Conservation (phyloP, 805 yeast species). For the Yamadazyma philogaea region DNA sequence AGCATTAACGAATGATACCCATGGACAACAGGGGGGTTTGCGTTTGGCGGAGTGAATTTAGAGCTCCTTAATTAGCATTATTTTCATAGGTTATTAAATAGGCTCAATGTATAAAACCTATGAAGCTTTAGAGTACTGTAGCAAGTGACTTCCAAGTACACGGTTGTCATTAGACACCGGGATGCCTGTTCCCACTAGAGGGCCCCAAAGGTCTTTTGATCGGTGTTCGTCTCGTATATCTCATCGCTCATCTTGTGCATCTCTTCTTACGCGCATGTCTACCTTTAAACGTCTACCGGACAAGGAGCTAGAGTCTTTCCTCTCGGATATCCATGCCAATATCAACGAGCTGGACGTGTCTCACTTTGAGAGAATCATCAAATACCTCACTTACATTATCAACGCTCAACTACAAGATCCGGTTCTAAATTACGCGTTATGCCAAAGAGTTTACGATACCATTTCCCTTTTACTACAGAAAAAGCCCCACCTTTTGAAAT, state of each 20-base stretch:
- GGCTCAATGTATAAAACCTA: background rate
- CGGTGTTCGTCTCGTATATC: too few relatives aligned
- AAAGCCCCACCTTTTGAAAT: constrained; percentile 23
- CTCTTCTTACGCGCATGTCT: background rate
- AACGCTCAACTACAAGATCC: constrained; percentile 6
- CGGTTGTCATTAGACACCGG: background rate
- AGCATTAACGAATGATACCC: background rate
- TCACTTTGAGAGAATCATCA: constrained; percentile 33
- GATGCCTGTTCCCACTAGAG: too few relatives aligned
- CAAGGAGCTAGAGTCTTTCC: constrained; percentile 29
- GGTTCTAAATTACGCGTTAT: constrained; percentile 11
- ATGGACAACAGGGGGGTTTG: background rate
- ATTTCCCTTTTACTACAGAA: constrained; percentile 34
- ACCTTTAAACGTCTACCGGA: constrained; percentile 19
- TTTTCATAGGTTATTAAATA: constrained; percentile 1
- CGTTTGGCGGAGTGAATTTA: background rate
- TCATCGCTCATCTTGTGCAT: background rate
- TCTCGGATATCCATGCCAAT: constrained; percentile 32
- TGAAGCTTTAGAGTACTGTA: too few relatives aligned
- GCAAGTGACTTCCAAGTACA: background rate
- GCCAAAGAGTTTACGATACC: constrained; percentile 24
- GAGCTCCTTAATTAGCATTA: constrained; percentile 2
- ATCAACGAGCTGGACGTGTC: constrained; percentile 21
- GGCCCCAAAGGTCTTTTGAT: too few relatives aligned
- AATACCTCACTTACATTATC: constrained; percentile 24